phyloP scores from a whole-genome alignment of 2,329 filamentous ascomycete species.

The Thermomyces lanuginosus region DNA sequence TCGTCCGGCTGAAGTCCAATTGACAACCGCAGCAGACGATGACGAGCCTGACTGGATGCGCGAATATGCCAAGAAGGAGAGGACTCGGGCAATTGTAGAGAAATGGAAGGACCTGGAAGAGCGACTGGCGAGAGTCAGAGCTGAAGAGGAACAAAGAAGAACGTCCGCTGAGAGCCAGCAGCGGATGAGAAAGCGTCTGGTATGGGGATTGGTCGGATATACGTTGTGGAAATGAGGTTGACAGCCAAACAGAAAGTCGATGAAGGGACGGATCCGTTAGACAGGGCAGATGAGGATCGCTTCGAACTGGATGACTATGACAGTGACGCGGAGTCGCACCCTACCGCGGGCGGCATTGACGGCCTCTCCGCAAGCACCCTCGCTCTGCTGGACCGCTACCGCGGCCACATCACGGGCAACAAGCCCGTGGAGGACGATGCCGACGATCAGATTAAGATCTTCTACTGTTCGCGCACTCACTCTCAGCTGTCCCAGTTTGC shows the following conservation, averaged over 20 bases:
- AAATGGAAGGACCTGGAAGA: slow-evolving; percentile 58
- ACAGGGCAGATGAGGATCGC: slow-evolving; percentile 42
- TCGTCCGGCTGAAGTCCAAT: background rate
- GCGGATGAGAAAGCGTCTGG: slow-evolving; percentile 30
- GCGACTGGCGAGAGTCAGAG: slow-evolving; percentile 47
- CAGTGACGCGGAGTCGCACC: slow-evolving; percentile 39
- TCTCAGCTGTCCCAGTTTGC: slow-evolving; percentile 84
- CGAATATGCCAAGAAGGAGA: slow-evolving; percentile 56
- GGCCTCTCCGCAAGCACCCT: slow-evolving; percentile 59
- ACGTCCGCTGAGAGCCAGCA: slow-evolving; percentile 35
- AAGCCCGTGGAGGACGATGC: slow-evolving; percentile 35
- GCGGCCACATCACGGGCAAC: slow-evolving; percentile 25
- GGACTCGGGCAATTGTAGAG: slow-evolving; percentile 47
- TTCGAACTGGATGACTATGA: slow-evolving; percentile 65
- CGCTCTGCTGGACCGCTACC: slow-evolving; percentile 53
- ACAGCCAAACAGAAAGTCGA: slow-evolving; percentile 16
- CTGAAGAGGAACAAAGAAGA: slow-evolving; percentile 44
- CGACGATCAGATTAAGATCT: slow-evolving; percentile 62
- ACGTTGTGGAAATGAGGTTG: background rate
- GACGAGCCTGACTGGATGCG: slow-evolving; percentile 76
- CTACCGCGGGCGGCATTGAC: slow-evolving; percentile 14
- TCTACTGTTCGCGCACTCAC: slow-evolving; percentile 83
- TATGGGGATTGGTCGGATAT: slow-evolving; percentile 10
- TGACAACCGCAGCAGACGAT: slow-evolving; percentile 23
- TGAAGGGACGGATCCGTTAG: slow-evolving; percentile 6